Conservation (phyloP, 768 basidiomycete genomes). For the Psilocybe cubensis region DNA sequence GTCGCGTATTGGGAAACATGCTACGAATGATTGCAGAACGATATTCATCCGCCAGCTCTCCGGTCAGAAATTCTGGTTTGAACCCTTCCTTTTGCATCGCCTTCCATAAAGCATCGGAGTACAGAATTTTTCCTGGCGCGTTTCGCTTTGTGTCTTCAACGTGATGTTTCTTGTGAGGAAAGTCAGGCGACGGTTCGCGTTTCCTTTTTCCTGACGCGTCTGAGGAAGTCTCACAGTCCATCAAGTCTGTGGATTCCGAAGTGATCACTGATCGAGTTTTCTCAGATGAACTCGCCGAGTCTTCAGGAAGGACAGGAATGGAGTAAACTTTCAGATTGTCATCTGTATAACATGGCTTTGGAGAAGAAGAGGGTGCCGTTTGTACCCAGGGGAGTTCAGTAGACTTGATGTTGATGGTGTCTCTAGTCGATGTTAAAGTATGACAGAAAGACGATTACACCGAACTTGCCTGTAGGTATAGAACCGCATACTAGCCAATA, state of each 20-base stretch:
- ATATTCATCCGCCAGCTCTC: slow-evolving; percentile 57
- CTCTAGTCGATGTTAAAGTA: slow-evolving; percentile 37
- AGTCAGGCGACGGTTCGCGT: slow-evolving; percentile 40
- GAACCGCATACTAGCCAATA: slow-evolving; percentile 69
- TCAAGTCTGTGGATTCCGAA: not conserved
- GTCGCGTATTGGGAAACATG: slow-evolving; percentile 63
- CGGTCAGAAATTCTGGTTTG: slow-evolving; percentile 40
- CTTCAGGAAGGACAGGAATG: slow-evolving; percentile 45
- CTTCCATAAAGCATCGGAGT: slow-evolving; percentile 3
- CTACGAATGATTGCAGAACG: slow-evolving; percentile 49
- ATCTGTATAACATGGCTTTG: slow-evolving; percentile 60
- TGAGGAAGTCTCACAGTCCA: not conserved
- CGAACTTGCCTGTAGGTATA: slow-evolving; percentile 65
- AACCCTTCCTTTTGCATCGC: slow-evolving; percentile 24
- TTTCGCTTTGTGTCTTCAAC: slow-evolving; percentile 6
- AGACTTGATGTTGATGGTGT: slow-evolving; percentile 50
- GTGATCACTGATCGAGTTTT: not conserved
- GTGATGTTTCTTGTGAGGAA: slow-evolving; percentile 38
- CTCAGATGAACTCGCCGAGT: not conserved
- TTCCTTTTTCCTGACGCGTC: slow-evolving; percentile 45
- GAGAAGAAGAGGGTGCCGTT: slow-evolving; percentile 20
- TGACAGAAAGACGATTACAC: not conserved
- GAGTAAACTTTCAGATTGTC: slow-evolving; percentile 67
- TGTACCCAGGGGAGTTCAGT: slow-evolving; percentile 43
- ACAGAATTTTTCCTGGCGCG: not conserved